Conservation (phyloP, 2,329 filamentous ascomycete species). For the Aspergillus aculeatinus region DNA sequence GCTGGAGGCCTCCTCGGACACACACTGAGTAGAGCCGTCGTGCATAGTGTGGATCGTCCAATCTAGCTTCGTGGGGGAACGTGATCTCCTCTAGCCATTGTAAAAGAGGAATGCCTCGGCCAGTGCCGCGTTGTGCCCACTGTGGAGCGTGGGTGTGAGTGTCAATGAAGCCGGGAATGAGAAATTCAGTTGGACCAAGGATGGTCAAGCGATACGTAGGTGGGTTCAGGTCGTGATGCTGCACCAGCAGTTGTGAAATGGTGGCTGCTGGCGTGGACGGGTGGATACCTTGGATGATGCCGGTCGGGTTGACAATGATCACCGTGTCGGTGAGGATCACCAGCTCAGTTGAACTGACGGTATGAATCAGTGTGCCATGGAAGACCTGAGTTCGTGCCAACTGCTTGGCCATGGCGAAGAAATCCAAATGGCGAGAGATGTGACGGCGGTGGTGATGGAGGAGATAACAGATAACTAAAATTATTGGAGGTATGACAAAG, state of each 20-base stretch:
- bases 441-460: constrained; percentile 14
- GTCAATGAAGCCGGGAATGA: constrained; percentile 51
- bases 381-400: constrained; percentile 31
- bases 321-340: constrained; percentile 35
- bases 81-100: constrained; percentile 66
- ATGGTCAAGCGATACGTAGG: constrained; percentile 26
- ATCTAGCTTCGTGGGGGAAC: constrained; percentile 64
- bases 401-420: background rate
- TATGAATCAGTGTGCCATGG: constrained; percentile 38
- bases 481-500: no score
- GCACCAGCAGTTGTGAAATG: constrained; percentile 26
- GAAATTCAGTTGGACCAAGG: constrained; percentile 30
- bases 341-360: constrained; percentile 21
- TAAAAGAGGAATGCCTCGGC: constrained; percentile 44
- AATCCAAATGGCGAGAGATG: constrained; percentile 5
- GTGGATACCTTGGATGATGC: constrained; percentile 31
- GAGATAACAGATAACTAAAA: background rate
- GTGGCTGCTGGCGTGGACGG: constrained; percentile 18
- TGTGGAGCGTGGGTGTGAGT: constrained; percentile 68
- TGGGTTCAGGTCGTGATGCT: constrained; percentile 26
- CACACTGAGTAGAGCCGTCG: constrained; percentile 51
- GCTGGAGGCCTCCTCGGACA: constrained; percentile 59
- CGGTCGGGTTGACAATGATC: constrained; percentile 30
- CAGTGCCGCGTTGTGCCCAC: constrained; percentile 49
- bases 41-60: constrained; percentile 56